A percentile compares a stretch with the other conserved stretches of the same genome.
Evolutionary conservation across 2,329 filamentous ascomycete species (phyloP).

Genomic region (Epichloe baconii): DNA sequence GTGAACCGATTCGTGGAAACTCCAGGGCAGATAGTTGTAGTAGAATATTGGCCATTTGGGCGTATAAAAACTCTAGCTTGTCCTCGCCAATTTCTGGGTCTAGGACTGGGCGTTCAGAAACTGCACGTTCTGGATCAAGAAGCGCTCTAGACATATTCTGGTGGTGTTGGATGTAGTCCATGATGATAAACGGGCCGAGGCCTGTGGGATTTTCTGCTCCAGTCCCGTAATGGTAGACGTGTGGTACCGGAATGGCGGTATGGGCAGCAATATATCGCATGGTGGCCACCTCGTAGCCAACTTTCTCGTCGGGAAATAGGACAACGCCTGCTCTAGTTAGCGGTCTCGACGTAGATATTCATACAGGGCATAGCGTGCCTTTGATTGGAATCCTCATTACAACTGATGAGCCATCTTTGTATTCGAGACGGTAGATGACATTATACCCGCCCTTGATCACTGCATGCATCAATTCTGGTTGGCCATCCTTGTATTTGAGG

Average conservation of each 20-base stretch:
- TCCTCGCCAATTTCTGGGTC: no score
- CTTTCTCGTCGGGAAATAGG: slow-evolving; percentile 20
- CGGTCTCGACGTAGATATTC: slow-evolving; percentile 21
- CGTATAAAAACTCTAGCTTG: no score
- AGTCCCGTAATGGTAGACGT: slow-evolving; percentile 18
- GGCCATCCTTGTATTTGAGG: no score
- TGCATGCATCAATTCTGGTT: no score
- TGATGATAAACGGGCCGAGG: slow-evolving; percentile 25
- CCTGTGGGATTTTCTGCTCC: slow-evolving; percentile 19
- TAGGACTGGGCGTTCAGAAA: no score
- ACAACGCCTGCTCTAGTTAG: slow-evolving; percentile 7
- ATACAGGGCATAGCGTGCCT: neutral
- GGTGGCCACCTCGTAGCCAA: slow-evolving; percentile 21
- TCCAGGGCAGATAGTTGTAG: no score
- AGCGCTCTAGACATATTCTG: slow-evolving; percentile 17
- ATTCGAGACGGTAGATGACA: slow-evolving; percentile 1
- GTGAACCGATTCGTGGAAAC: no score
- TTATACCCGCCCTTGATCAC: slow-evolving; percentile 1
- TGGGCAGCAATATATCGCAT: slow-evolving; percentile 19
- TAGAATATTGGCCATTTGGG: no score
- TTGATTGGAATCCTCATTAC: slow-evolving; percentile 1
- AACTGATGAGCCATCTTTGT: neutral
- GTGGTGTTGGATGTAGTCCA: slow-evolving; percentile 22
- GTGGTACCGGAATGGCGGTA: slow-evolving; percentile 22
- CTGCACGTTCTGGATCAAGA: slow-evolving; percentile 10